Conservation (phyloP, 495 filamentous ascomycete genomes). For the Neurospora sp. region DNA sequence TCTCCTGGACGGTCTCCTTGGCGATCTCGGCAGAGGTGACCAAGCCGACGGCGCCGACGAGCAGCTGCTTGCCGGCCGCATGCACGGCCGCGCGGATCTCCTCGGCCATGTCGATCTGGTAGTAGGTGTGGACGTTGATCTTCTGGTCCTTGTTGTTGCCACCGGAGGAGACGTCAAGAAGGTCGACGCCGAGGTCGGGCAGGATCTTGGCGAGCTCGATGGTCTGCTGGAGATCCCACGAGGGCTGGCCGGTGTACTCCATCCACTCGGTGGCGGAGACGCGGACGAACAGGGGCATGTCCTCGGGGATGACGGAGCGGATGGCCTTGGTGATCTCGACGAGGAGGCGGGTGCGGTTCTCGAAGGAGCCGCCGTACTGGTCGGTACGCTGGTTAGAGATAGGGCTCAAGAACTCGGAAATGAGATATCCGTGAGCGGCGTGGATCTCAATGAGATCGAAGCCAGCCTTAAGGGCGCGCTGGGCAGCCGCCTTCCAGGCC, state of each 20-base stretch:
- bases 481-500: slow-evolving; percentile 51
- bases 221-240: slow-evolving; percentile 57
- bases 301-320: slow-evolving; percentile 42
- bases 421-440: slow-evolving; percentile 54
- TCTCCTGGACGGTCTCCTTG: slow-evolving; percentile 20
- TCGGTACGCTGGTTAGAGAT: slow-evolving; percentile 49
- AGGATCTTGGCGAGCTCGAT: slow-evolving; percentile 53
- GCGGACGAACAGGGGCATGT: slow-evolving; percentile 57
- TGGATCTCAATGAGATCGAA: slow-evolving; percentile 61
- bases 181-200: slow-evolving; percentile 56
- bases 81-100: slow-evolving; percentile 47
- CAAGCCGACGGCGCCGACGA: slow-evolving; percentile 64
- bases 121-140: slow-evolving; percentile 44
- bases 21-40: slow-evolving; percentile 56
- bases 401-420: slow-evolving; percentile 54
- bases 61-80: slow-evolving; percentile 42
- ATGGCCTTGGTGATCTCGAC: slow-evolving; percentile 37
- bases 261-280: slow-evolving; percentile 69
- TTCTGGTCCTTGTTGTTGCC: slow-evolving; percentile 54
- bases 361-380: slow-evolving; percentile 46
- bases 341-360: slow-evolving; percentile 43
- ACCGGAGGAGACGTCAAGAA: slow-evolving; percentile 64
- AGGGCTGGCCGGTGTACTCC: slow-evolving; percentile 39
- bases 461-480: slow-evolving; percentile 53
- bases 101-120: slow-evolving; percentile 55